These are phyloP conservation scores for Sclerotinia glacialis DNA, from an alignment of 2,329 filamentous ascomycete genomes.

Conservation along the genomic window DNA sequence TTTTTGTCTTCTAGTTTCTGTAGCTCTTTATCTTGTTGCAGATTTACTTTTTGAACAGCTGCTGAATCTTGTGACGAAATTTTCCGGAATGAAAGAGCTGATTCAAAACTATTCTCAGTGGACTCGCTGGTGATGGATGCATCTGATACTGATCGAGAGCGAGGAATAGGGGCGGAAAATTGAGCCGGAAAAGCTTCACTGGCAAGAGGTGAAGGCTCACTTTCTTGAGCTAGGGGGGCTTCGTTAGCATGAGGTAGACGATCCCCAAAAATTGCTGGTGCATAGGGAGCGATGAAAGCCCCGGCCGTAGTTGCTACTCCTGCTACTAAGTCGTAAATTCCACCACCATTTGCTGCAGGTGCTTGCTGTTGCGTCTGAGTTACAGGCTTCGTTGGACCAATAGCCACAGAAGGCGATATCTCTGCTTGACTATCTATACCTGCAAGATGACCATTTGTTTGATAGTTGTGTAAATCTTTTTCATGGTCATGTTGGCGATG, in stretches of 20 bases:
- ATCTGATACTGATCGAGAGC: slow-evolving; percentile 28
- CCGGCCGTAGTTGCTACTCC: slow-evolving; percentile 52
- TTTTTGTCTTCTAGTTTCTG: slow-evolving; percentile 60
- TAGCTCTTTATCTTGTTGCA: slow-evolving; percentile 61
- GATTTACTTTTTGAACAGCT: slow-evolving; percentile 32
- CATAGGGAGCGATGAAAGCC: slow-evolving; percentile 45
- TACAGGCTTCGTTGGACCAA: slow-evolving; percentile 8
- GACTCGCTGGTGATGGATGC: slow-evolving; percentile 43
- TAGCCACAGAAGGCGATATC: no score
- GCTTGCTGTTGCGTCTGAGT: slow-evolving; percentile 4
- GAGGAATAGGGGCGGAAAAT: slow-evolving; percentile 29
- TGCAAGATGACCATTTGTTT: slow-evolving; percentile 37
- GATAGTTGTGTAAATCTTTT: slow-evolving; percentile 39
- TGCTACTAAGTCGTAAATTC: slow-evolving; percentile 56
- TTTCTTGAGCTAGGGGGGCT: slow-evolving; percentile 32
- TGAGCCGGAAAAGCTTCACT: slow-evolving; percentile 29
- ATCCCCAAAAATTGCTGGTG: slow-evolving; percentile 31
- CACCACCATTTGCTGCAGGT: slow-evolving; percentile 39
- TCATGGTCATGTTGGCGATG: slow-evolving; percentile 28
- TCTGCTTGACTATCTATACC: slow-evolving; percentile 29
- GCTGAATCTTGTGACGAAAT: slow-evolving; percentile 44
- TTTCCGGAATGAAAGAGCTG: slow-evolving; percentile 41
- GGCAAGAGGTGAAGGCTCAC: slow-evolving; percentile 36
- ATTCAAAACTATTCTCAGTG: slow-evolving; percentile 51
- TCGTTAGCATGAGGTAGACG: slow-evolving; percentile 35